Percentiles rank a stretch among this genome's conserved stretches.
These are phyloP conservation scores for Annulohypoxylon bovei DNA, from an alignment of 495 filamentous ascomycete species.

Conservation along the genomic window DNA sequence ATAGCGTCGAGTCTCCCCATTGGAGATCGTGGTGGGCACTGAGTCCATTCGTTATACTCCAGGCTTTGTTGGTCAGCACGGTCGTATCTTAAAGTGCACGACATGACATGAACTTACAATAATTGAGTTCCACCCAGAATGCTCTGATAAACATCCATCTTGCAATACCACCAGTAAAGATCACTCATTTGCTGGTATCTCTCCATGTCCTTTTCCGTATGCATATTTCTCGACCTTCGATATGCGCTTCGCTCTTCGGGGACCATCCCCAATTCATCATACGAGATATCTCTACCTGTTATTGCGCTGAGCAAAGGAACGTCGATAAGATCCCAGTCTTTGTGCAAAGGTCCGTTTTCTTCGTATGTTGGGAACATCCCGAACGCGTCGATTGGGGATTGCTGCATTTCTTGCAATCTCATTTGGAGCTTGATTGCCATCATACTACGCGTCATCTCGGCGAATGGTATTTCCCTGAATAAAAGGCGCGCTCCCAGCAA, in stretches of 20 bases:
- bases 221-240: slow-evolving; percentile 45
- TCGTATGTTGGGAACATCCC: slow-evolving; percentile 40
- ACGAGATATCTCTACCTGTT: slow-evolving; percentile 50
- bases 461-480: slow-evolving; percentile 82
- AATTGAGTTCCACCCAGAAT: slow-evolving; percentile 85
- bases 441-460: slow-evolving; percentile 70
- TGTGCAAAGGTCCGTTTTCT: slow-evolving; percentile 39
- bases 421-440: slow-evolving; percentile 66
- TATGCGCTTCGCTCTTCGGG: slow-evolving; percentile 43
- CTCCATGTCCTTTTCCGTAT: slow-evolving; percentile 77
- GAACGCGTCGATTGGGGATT: slow-evolving; percentile 36
- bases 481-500: slow-evolving; percentile 85
- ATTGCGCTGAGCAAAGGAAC: slow-evolving; percentile 51
- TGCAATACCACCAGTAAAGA: slow-evolving; percentile 95
- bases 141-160: slow-evolving; percentile 92
- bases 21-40: slow-evolving; percentile 84
- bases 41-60: slow-evolving; percentile 80
- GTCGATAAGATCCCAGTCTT: slow-evolving; percentile 49
- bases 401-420: slow-evolving; percentile 44
- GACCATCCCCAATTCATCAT: slow-evolving; percentile 47
- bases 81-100: slow-evolving; percentile 6
- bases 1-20: slow-evolving; percentile 82
- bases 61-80: slow-evolving; percentile 63
- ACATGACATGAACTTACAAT: slow-evolving; percentile 69
- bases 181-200: slow-evolving; percentile 83